Evolutionary conservation across 768 basidiomycete species (phyloP), one percentile per base, ranked within the genome.

Genomic region (Mycena maculata): DNA sequence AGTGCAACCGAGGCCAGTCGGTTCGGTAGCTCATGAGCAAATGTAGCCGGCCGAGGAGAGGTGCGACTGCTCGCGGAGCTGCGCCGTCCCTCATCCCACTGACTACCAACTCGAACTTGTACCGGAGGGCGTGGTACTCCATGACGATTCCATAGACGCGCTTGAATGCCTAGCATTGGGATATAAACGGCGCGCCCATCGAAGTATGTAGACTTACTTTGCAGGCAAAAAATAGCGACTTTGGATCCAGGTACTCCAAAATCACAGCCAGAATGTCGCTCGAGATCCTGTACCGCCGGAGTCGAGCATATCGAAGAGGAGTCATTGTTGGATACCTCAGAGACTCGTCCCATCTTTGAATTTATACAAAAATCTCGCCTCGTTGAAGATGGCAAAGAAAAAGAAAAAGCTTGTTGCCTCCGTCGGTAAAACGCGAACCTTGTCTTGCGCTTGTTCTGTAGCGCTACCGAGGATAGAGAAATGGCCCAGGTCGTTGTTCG

Each of bases 1-100:
- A 86, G 56, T 76, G 71, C 42, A 86, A 77, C 56, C 71, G 78
- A 25, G 84, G 84, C 85, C 86, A 86, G 69, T 85, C 84, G 62
- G 77, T 80, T 70, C 80, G 82, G 75, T 85, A 86, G 38, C 78
- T 77, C 60, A 78, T 61, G 33, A 88, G 77, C 56, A 86, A 75
- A 58, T 85, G 81, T 38, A 85, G 80, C 58, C 86, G 85, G 47
- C 77, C 74, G 44, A 79, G 71, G 38, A 82, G 79, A 13, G 84
- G 76, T 18, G 79, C 77, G 39, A 75, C 75, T 38, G 78, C 74
- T 67, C 81, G 76, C 31, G 83, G 75, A 38, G 78, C 80, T 22
- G 81, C 78, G 7, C 86, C 86, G 72, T 87, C 85, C 69, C 80
- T 80, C 85, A 87, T 86, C 42, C 85, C 86, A 61, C 82, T 75